Conservation (phyloP, 2,329 filamentous ascomycete species). For the Bipolaris gigantea region DNA sequence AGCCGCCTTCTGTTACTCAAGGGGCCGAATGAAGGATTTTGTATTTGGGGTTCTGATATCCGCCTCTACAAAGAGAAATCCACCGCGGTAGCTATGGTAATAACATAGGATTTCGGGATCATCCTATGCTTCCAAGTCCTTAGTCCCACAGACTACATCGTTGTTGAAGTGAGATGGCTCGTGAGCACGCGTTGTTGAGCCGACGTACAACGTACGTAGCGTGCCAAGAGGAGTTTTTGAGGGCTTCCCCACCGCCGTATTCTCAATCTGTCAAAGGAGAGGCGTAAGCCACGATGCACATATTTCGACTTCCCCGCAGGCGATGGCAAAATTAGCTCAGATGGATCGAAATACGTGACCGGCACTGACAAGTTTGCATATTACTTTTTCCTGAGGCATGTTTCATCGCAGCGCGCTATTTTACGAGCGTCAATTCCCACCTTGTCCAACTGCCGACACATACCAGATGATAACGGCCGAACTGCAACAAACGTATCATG, state of each 20-base stretch:
- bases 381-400: slow-evolving; percentile 7
- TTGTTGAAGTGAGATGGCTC: not conserved
- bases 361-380: not conserved
- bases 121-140: not conserved
- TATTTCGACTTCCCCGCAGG: not conserved
- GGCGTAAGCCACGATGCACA: not conserved
- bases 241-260: slow-evolving; percentile 1
- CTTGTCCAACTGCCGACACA: not conserved
- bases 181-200: slow-evolving; percentile 3
- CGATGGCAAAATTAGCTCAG: not conserved
- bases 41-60: not conserved
- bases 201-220: slow-evolving; percentile 2
- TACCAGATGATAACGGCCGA: too few species aligned
- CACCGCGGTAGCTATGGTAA: too few species aligned
- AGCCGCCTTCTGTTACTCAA: not conserved
- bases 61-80: not conserved
- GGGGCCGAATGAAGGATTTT: not conserved
- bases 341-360: not conserved
- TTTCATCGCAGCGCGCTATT: slow-evolving; percentile 6
- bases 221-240: slow-evolving; percentile 1
- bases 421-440: not conserved
- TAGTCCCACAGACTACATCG: not conserved
- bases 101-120: not conserved
- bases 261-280: not conserved
- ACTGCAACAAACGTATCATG: not conserved